Evolutionary conservation across 1,284 basidiomycete genomes (phyloP).

Genomic region (Trichosporon faecale): DNA sequence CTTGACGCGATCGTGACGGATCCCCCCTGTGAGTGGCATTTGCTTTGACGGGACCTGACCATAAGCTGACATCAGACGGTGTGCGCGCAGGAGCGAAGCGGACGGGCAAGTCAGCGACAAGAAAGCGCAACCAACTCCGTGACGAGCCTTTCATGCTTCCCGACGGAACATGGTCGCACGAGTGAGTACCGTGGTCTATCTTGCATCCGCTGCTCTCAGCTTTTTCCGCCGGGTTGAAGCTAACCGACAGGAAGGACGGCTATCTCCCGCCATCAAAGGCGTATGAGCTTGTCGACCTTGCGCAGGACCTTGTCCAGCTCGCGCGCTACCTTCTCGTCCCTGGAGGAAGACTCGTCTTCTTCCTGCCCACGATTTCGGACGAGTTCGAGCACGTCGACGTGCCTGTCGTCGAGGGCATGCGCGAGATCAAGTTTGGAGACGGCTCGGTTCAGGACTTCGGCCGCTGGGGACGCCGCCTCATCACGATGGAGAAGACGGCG

Average conservation of each 20-base stretch:
- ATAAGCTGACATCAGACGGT: conserved; percentile 62
- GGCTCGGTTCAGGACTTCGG: conserved; percentile 95
- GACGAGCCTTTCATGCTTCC: conserved; percentile 45
- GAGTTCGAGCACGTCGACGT: conserved; percentile 85
- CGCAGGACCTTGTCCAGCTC: conserved; percentile 74
- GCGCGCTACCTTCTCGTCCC: conserved; percentile 81
- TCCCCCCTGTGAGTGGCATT: conserved; percentile 69
- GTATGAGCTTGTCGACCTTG: conserved; percentile 85
- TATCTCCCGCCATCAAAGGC: conserved; percentile 85
- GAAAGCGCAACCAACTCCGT: conserved; percentile 41
- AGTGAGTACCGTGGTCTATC: conserved; percentile 34
- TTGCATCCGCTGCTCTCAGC: neutral
- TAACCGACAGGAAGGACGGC: conserved; percentile 57
- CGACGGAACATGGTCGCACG: conserved; percentile 49
- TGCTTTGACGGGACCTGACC: neutral
- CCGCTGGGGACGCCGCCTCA: conserved; percentile 88
- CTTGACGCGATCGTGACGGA: conserved; percentile 95
- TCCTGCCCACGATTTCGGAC: conserved; percentile 86
- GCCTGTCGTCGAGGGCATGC: conserved; percentile 72
- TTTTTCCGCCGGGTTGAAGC: neutral
- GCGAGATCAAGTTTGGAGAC: conserved; percentile 63
- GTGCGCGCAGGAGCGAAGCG: conserved; percentile 95
- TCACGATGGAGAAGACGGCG: conserved; percentile 78
- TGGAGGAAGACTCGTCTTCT: conserved; percentile 86
- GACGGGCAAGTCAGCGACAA: conserved; percentile 63